These are phyloP conservation scores for Nannochloropsis granulata DNA, from an alignment of 108 stramenopile species.

Conservation along the genomic window DNA sequence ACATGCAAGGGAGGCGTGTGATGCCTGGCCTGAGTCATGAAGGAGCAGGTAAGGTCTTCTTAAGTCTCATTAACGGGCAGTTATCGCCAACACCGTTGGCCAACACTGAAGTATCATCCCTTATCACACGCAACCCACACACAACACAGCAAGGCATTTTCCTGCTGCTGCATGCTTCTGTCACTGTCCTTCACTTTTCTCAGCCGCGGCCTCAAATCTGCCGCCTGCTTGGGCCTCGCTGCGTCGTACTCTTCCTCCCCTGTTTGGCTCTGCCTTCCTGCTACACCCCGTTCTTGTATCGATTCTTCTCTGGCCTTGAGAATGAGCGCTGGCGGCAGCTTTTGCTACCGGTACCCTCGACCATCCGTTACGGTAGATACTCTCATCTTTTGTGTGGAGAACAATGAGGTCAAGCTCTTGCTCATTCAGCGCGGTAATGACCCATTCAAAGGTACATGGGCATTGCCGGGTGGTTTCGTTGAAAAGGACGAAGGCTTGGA, in stretches of 20 bases:
- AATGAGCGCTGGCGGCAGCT: not conserved
- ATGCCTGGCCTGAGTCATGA: too few species aligned
- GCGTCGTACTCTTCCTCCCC: not conserved
- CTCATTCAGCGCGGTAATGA: slow-evolving; percentile 21
- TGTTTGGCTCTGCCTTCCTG: not conserved
- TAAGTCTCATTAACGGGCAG: too few species aligned
- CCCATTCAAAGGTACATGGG: slow-evolving; percentile 21
- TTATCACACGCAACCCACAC: too few species aligned
- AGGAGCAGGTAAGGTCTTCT: too few species aligned
- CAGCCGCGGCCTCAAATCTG: not conserved
- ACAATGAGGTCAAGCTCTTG: not conserved
- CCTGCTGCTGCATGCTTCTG: too few species aligned
- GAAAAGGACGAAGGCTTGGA: slow-evolving; percentile 20
- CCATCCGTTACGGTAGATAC: slow-evolving; percentile 19
- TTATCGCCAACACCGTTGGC: too few species aligned
- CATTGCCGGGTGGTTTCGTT: slow-evolving; percentile 21
- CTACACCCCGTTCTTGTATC: too few species aligned
- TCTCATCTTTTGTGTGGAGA: slow-evolving; percentile 12
- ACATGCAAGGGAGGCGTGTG: too few species aligned
- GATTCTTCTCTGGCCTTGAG: not conserved
- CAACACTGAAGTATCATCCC: too few species aligned
- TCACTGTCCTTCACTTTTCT: not conserved
- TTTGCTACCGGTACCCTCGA: slow-evolving; percentile 10
- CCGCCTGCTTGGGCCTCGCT: not conserved
- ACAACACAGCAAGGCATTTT: too few species aligned